Base-by-base conservation (phyloP, 768 basidiomycete species). In the Podaxis carcinomalis region DNA sequence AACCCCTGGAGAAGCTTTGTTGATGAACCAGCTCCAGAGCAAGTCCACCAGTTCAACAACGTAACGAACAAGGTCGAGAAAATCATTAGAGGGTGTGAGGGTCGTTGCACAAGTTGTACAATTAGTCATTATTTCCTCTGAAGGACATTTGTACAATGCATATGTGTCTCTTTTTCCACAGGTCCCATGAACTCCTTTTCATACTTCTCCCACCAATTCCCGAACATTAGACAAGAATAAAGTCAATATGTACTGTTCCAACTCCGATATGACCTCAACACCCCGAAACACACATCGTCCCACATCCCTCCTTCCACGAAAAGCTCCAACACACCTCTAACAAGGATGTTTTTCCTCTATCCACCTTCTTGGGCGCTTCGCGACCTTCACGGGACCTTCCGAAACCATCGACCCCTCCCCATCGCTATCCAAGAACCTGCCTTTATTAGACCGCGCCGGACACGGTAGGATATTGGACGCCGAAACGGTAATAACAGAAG, bases 381-480 rank as follows among this genome's bases (percentile, higher is more conserved):
- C 70, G 13, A 87, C 82, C 21, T 79, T 80, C 27, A 86, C 80
- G 36, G 78, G 77, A 36, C 72, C 66, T 56, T 67, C 69, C 46
- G 68, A 59, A 62, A 65, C 65, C 50, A 66, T 50, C 19, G 65
- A 54, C 39, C 64, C 67, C 52, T 68, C 70, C 58, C 66, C 67
- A 27, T 78, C 78, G 51, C 75, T 77, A 66, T 92, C 90, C 47
- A 85, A 78, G 64, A 82, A 86, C 27, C 87, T 83, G 58, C 67
- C 75, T 66, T 83, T 81, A 62, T 82, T 75, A 46, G 79, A 75
- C 56, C 84, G 82, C n/a, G 84, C 90, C 6, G 92, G 92, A 67
- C 92, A 93, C 56, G 92, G 91, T 35, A 93, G 76, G 42, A 92
- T 77, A 69, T 82, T 84, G 21, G 91, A 92, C 23, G 89, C 89